Evolutionary conservation across 192 early-diverging fungal genomes (phyloP), one percentile per base, ranked within the genome.

Genomic region (Linnemannia hyalina): DNA sequence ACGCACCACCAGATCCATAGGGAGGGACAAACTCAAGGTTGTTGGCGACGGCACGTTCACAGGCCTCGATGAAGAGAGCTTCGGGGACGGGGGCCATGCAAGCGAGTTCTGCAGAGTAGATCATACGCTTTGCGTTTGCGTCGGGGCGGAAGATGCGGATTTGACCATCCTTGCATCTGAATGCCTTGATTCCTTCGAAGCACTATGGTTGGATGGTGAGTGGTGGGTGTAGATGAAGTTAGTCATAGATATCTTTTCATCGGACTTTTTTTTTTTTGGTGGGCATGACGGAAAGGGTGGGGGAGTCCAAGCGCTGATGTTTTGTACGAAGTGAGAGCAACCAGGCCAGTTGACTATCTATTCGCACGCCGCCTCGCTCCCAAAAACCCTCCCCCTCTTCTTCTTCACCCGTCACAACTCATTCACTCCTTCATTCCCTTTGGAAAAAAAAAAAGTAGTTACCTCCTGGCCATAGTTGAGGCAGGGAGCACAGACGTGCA

Each of bases 151-250:
- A 96, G 72, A 95, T 89, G 57, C 94, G 91, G 74, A 95, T 83
- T 72, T 92, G 92, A 38, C 93, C 94, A 73, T 95, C 91, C 55
- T 90, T 89, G 89, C 91, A 90, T 16, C 93, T 82, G 90, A 94
- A 96, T 1, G 95, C 94, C 80, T 96, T 96, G 77, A 96, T 82
- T n/a, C 95, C 95, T 89, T 96, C 95, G 81, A 96, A 96, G 80
- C 93, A 94, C 91, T 91, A 68, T 26, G 18, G 1, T 22, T n/a
- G 26, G 18, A 11, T 5, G 6, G 9, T 18, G 36, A 26, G 16
- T 20, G 57, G 20, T 46, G 73, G 49, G 65, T 20, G 18, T 47
- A 18, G 57, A 46, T 8, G 69, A 76, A 10, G 69, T 70, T 40
- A 41, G 69, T 70, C 38, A 70, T 41, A 10, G 35, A 41, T 41